Evolutionary conservation across 78 protist genomes (phyloP), one percentile per base, ranked within the genome.

Genomic region (Monosiga brevicollis): DNA sequence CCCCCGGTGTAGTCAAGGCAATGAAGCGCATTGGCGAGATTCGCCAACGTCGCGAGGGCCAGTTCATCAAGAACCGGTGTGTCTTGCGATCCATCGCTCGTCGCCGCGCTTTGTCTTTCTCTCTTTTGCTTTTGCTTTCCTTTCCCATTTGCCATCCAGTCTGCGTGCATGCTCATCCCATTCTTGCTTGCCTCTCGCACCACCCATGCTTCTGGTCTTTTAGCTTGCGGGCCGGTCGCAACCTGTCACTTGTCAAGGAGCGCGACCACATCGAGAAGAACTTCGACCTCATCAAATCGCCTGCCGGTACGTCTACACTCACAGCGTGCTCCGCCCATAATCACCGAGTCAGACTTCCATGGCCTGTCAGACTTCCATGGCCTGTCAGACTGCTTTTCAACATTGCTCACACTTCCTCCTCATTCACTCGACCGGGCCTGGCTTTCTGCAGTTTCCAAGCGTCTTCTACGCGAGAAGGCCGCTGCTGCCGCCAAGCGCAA

Each of bases 1-100:
- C n/a, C n/a, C n/a, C n/a, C n/a, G n/a, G n/a, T 49, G 62, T 15
- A 49, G 42, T 96, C 25, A 35, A 37, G 3, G 95, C 96, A 2
- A 95, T 96, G 93, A 86, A 92, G 88, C 82, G 88, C 29, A 87
- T 96, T 29, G 49, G 86, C 20, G 84, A 89, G 77, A 92, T 96
- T 84, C 42, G 82, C 15, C 80, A 72, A 42, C 38, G n/a, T 43
- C 88, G 97, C 35, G 94, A 94, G 91, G 35, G 76, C 36, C 78
- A 40, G 1, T 88, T 86, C 87, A 86, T 81, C 84, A 78, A 86
- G 84, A 86, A 91, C 62, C 85, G 97, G 84, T 87, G 26, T 29
- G 79, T 41, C 26, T 0, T 1, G 62, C 37, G 0, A 0, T 1
- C 26, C 0, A 1, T 71, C 71, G 11, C 0, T 62, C 1, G 11